A percentile compares a stretch with the other conserved stretches of the same genome.
Conservation (phyloP, 805 yeast species). For the Zygosaccharomyces bailii region DNA sequence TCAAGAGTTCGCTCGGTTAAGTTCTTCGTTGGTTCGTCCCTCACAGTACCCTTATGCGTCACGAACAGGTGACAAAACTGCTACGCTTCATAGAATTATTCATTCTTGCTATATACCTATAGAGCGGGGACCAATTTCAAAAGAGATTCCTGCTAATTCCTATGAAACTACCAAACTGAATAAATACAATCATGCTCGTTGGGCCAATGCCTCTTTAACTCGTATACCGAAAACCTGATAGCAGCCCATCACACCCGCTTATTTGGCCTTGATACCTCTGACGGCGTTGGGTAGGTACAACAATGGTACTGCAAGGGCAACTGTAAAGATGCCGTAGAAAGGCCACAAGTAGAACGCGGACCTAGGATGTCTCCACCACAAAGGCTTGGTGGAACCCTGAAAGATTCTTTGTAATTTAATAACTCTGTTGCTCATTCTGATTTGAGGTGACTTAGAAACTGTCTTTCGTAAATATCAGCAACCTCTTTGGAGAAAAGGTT, state of each 20-base stretch:
- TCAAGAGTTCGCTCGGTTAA: neutral
- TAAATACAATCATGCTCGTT: conserved; percentile 2
- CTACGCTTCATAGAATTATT: conserved; percentile 1
- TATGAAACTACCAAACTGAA: conserved; percentile 6
- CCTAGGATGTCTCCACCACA: conserved; percentile 62
- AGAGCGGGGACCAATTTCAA: neutral
- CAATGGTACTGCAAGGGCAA: conserved; percentile 62
- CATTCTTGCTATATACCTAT: neutral
- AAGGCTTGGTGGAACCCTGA: conserved; percentile 55
- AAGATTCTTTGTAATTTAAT: conserved; percentile 57
- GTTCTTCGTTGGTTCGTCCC: neutral
- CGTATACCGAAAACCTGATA: neutral
- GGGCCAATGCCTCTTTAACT: neutral
- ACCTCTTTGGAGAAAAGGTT: too few species aligned
- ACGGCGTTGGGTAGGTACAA: conserved; percentile 71
- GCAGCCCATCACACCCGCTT: conserved; percentile 6
- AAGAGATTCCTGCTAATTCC: conserved; percentile 1
- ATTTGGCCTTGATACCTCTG: conserved; percentile 57
- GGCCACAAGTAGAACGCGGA: conserved; percentile 73
- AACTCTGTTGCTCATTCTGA: conserved; percentile 43
- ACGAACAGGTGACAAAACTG: neutral
- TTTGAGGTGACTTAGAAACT: neutral
- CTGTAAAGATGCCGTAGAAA: conserved; percentile 69
- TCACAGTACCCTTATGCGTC: neutral
- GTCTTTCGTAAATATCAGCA: too few species aligned